Conservation (phyloP, 2,329 filamentous ascomycete genomes). For the Ploettnerulaceae sp. region DNA sequence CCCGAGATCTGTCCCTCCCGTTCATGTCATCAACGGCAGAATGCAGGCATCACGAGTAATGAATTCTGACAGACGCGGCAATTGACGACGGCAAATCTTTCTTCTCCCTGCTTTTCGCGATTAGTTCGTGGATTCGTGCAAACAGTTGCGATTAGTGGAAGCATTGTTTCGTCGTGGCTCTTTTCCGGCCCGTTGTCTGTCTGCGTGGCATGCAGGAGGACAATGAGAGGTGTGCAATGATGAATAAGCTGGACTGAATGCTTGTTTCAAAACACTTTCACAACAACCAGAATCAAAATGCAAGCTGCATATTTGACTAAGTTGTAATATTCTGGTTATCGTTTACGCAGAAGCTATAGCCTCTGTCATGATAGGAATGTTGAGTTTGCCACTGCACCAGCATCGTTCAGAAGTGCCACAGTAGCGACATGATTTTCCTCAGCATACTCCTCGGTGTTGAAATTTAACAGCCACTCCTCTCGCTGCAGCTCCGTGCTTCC, state of each 20-base stretch:
- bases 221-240: too few species aligned
- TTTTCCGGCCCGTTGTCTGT: too few species aligned
- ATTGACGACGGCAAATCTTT: slow-evolving; percentile 11
- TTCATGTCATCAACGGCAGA: not conserved
- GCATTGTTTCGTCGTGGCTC: not conserved
- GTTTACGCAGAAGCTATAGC: slow-evolving; percentile 9
- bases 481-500: slow-evolving; percentile 20
- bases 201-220: too few species aligned
- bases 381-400: slow-evolving; percentile 13
- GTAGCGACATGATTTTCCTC: slow-evolving; percentile 23
- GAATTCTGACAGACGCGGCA: slow-evolving; percentile 8
- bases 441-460: slow-evolving; percentile 26
- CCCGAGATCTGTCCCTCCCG: not conserved
- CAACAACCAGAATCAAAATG: not conserved
- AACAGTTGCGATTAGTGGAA: too few species aligned
- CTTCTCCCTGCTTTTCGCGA: too few species aligned
- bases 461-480: slow-evolving; percentile 24
- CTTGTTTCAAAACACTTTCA: not conserved
- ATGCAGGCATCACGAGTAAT: too few species aligned
- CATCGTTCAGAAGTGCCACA: slow-evolving; percentile 15
- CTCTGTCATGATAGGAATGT: slow-evolving; percentile 10
- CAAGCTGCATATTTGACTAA: too few species aligned
- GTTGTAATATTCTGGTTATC: too few species aligned
- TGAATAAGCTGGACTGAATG: too few species aligned
- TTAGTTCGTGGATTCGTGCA: too few species aligned